phyloP scores from a whole-genome alignment of 768 basidiomycete species.

The Serendipita indica region DNA sequence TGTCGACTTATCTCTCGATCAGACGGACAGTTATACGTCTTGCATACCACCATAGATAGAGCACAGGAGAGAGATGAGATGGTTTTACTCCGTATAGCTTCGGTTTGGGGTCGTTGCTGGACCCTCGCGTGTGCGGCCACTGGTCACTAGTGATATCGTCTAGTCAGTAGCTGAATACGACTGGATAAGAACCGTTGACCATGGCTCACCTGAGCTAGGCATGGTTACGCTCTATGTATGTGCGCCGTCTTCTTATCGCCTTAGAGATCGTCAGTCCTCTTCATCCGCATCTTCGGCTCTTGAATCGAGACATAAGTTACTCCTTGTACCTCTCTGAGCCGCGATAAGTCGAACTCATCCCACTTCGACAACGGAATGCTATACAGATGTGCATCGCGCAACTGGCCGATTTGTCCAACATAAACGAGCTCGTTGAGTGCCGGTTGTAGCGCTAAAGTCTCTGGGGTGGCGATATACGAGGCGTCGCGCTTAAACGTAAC shows the following conservation, averaged over 20 bases:
- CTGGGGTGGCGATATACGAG: background rate
- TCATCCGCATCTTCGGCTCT: slow-evolving; percentile 7
- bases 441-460: background rate
- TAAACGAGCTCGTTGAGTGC: background rate
- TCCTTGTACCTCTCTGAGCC: background rate
- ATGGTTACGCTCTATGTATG: no score
- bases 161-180: no score
- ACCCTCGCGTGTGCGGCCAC: no score
- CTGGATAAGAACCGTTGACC: no score
- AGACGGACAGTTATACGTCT: no score
- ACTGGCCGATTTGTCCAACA: background rate
- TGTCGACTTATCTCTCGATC: no score
- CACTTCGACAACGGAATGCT: background rate
- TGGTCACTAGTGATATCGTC: no score
- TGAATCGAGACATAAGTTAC: background rate
- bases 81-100: no score
- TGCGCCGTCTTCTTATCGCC: background rate
- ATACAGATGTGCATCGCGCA: slow-evolving; percentile 1
- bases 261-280: background rate
- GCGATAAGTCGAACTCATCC: background rate
- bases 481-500: background rate
- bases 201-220: no score
- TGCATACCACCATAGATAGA: no score
- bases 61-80: no score
- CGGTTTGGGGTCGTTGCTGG: no score